Percentiles rank a stretch among this genome's conserved stretches.
phyloP scores from a whole-genome alignment of 345 rosid genomes.

The Gossypium herbaceum region DNA sequence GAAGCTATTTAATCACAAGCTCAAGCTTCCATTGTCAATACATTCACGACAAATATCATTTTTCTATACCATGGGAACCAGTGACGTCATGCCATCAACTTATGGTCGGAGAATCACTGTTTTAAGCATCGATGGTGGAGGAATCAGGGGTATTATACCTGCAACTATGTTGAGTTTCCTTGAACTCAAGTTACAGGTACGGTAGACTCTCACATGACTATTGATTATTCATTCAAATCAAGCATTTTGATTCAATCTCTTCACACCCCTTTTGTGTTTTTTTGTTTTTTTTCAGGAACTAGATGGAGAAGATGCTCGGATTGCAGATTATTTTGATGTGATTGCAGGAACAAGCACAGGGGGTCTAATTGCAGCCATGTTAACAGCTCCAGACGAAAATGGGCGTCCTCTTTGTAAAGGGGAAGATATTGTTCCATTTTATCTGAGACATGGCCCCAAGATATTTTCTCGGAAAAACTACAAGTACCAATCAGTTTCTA shows the following conservation, averaged over 20 bases:
- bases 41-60: neutral
- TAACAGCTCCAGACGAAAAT: slow-evolving; percentile 40
- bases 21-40: neutral
- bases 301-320: slow-evolving; percentile 47
- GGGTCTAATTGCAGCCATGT: slow-evolving; percentile 54
- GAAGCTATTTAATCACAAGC: slow-evolving; percentile 6
- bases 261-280: neutral
- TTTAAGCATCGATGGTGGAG: slow-evolving; percentile 53
- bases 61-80: neutral
- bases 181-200: slow-evolving; percentile 37
- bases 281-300: slow-evolving; percentile 30
- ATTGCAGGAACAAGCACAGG: slow-evolving; percentile 57
- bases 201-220: too few relatives aligned
- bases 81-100: slow-evolving; percentile 1
- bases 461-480: slow-evolving; percentile 41
- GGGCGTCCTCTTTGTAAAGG: slow-evolving; percentile 49
- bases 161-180: slow-evolving; percentile 30
- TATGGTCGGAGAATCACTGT: slow-evolving; percentile 33
- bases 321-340: slow-evolving; percentile 58
- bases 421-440: slow-evolving; percentile 40
- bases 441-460: slow-evolving; percentile 32
- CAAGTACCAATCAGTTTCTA: neutral
- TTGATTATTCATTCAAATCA: neutral
- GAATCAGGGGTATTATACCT: slow-evolving; percentile 44
- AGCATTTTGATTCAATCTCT: neutral